These are phyloP conservation scores for Juncus effusus DNA, from an alignment of 176 grass and related monocot species.

Conservation along the genomic window DNA sequence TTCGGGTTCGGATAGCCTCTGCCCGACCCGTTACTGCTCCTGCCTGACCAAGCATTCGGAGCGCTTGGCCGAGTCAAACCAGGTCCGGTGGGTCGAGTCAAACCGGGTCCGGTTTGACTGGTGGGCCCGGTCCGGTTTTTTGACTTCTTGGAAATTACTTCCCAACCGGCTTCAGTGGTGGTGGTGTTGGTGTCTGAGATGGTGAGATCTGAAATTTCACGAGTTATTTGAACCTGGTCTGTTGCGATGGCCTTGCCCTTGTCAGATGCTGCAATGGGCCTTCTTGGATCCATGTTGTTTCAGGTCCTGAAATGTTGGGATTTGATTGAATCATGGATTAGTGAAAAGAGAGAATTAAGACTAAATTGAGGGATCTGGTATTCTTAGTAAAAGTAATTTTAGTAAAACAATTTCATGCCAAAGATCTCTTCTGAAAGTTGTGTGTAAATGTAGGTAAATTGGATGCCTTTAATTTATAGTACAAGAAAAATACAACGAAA, in stretches of 20 bases:
- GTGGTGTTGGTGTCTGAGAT: constrained; percentile 6
- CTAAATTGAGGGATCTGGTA: no score
- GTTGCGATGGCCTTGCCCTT: constrained; percentile 25
- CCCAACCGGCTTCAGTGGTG: constrained; percentile 50
- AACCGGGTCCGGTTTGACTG: constrained; percentile 21
- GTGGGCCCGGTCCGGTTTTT: constrained; percentile 45
- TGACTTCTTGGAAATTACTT: constrained; percentile 47
- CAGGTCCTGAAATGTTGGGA: constrained; percentile 11
- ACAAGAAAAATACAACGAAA: no score
- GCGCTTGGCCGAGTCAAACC: constrained; percentile 26
- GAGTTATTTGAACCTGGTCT: constrained; percentile 10
- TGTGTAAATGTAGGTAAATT: no score
- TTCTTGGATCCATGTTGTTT: constrained; percentile 10
- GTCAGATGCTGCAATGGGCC: not conserved
- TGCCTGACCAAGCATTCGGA: constrained; percentile 39
- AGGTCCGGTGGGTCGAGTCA: constrained; percentile 22
- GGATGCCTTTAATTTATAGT: no score
- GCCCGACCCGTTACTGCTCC: constrained; percentile 23
- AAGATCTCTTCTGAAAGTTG: no score
- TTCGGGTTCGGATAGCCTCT: constrained; percentile 12
- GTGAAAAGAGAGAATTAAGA: no score
- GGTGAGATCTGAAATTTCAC: constrained; percentile 20
- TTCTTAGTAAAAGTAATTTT: no score
- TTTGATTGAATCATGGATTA: not conserved
- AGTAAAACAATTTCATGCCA: no score